phyloP scores from a whole-genome alignment of 2,329 filamentous ascomycete species.

The Beauveria sp. region DNA sequence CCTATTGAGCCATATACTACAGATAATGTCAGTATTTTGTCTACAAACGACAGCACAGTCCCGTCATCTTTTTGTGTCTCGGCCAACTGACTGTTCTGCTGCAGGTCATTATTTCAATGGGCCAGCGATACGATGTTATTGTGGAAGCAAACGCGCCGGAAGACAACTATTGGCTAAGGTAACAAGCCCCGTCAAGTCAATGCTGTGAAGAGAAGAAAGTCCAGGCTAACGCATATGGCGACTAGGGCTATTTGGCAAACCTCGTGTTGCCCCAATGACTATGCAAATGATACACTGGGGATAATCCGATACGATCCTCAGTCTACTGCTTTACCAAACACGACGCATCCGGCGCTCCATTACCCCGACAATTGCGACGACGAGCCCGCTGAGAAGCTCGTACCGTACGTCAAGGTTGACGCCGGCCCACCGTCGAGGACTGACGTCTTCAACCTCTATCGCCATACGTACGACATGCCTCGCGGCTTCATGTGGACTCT shows the following conservation, averaged over 20 bases:
- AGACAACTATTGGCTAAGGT: constrained; percentile 10
- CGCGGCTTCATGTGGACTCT: neutral
- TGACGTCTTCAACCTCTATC: neutral
- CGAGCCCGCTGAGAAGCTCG: neutral
- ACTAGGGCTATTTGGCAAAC: neutral
- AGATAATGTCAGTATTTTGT: constrained; percentile 28
- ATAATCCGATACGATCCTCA: neutral
- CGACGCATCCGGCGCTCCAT: neutral
- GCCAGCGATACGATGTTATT: constrained; percentile 36
- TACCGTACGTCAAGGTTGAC: neutral
- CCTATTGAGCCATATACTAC: constrained; percentile 48
- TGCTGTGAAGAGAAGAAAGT: neutral
- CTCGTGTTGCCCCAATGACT: neutral
- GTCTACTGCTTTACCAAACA: neutral
- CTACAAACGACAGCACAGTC: neutral
- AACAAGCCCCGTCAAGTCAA: neutral
- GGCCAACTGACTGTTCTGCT: neutral
- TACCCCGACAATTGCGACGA: neutral
- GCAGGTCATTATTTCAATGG: constrained; percentile 34
- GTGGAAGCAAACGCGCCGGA: constrained; percentile 8
- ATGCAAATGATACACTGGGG: neutral
- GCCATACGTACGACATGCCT: neutral
- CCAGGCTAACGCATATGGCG: neutral
- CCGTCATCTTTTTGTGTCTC: neutral
- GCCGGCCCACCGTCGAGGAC: neutral